Conservation (phyloP, 2,329 filamentous ascomycete species). For the Fusarium sulawesiense region DNA sequence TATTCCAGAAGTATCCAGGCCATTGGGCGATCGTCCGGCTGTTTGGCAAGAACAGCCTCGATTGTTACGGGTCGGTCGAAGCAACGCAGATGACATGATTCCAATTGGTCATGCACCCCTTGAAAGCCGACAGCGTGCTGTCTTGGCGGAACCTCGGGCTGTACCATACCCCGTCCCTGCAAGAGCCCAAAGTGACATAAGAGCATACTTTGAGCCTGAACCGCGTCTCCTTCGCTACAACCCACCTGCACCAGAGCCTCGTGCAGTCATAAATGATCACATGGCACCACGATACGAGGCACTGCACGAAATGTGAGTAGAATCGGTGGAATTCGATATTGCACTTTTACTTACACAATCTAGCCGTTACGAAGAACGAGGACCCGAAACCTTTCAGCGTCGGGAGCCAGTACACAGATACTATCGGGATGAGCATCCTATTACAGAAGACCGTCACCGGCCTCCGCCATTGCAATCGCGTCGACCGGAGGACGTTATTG, state of each 20-base stretch:
- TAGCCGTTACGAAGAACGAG: slow-evolving; percentile 32
- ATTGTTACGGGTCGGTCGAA: slow-evolving; percentile 32
- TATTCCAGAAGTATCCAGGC: slow-evolving; percentile 19
- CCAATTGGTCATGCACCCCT: slow-evolving; percentile 26
- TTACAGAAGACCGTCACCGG: slow-evolving; percentile 26
- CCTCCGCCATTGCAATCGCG: slow-evolving; percentile 37
- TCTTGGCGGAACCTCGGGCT: slow-evolving; percentile 21
- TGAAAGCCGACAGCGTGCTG: slow-evolving; percentile 16
- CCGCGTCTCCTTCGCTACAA: slow-evolving; percentile 17
- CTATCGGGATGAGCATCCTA: slow-evolving; percentile 26
- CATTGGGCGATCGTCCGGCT: slow-evolving; percentile 32
- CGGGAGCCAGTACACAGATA: slow-evolving; percentile 33
- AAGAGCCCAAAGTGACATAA: slow-evolving; percentile 10
- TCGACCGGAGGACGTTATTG: slow-evolving; percentile 47
- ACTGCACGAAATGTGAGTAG: slow-evolving; percentile 45
- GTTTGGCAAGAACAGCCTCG: slow-evolving; percentile 40
- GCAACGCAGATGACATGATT: slow-evolving; percentile 35
- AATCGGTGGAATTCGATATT: background rate
- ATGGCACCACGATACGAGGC: slow-evolving; percentile 28
- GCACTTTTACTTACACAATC: slow-evolving; percentile 23
- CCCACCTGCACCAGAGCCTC: slow-evolving; percentile 20
- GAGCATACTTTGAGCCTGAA: slow-evolving; percentile 16
- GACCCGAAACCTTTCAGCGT: slow-evolving; percentile 7
- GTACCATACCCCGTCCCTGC: slow-evolving; percentile 9
- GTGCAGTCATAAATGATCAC: slow-evolving; percentile 20